Percentiles rank a stretch among this genome's conserved stretches.
phyloP scores from a whole-genome alignment of 2,329 filamentous ascomycete genomes.

The Fusarium sp. region DNA sequence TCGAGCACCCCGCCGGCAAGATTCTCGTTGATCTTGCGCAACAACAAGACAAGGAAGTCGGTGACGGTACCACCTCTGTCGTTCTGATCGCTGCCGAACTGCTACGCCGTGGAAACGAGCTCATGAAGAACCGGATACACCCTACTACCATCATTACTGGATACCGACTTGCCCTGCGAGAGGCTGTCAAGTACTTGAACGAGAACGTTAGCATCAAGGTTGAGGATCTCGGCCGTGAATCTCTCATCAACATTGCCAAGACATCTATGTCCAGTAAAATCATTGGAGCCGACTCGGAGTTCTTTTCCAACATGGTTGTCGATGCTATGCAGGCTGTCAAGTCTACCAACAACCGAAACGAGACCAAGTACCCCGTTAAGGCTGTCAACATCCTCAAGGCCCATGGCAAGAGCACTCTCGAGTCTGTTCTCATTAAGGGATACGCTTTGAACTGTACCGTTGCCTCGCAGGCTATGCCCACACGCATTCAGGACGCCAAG shows the following conservation, averaged over 20 bases:
- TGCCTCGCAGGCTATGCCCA: conserved; percentile 97
- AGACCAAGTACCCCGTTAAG: conserved; percentile 98
- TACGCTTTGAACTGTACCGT: conserved; percentile 99
- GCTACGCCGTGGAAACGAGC: conserved; percentile 91
- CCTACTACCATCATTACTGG: conserved; percentile 99
- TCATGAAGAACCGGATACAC: conserved; percentile 99
- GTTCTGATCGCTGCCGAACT: conserved; percentile 98
- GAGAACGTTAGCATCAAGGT: conserved; percentile 98
- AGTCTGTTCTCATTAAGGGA: conserved; percentile 92
- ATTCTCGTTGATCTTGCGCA: conserved; percentile 97
- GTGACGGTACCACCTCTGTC: conserved; percentile 97
- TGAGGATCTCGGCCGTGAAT: conserved; percentile 89
- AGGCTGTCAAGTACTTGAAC: conserved; percentile 98
- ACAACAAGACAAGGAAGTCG: conserved; percentile 99
- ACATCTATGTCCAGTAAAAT: conserved; percentile 99
- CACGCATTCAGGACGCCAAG: conserved; percentile 90
- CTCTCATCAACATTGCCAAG: conserved; percentile 93
- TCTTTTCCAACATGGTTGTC: conserved; percentile 97
- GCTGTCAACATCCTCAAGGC: conserved; percentile 99
- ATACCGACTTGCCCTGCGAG: conserved; percentile 92
- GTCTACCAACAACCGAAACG: conserved; percentile 88
- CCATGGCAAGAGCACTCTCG: conserved; percentile 90
- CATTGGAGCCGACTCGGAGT: conserved; percentile 94
- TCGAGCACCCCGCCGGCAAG: conserved; percentile 98
- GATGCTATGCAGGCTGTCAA: conserved; percentile 95